Conservation (phyloP, 2,329 filamentous ascomycete genomes). For the Leptographium procerum region DNA sequence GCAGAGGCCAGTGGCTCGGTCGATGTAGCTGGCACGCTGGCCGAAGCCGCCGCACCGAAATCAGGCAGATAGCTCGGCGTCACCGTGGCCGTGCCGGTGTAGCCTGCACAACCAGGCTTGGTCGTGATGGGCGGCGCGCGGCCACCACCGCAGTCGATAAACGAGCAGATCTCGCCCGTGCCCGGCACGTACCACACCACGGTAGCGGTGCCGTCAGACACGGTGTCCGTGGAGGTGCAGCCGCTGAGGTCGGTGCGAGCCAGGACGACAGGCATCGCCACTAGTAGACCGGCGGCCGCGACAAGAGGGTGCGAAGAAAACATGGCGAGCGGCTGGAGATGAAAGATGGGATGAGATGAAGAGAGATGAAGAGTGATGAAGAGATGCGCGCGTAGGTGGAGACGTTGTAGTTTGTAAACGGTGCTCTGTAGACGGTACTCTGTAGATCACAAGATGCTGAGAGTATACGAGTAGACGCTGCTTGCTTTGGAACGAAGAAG, state of each 20-base stretch:
- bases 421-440: too few relatives aligned
- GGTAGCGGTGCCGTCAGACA: constrained; percentile 28
- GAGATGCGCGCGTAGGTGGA: not conserved
- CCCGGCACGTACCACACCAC: constrained; percentile 50
- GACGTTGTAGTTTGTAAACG: too few relatives aligned
- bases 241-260: constrained; percentile 35
- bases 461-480: too few relatives aligned
- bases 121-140: constrained; percentile 51
- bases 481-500: too few relatives aligned
- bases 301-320: not conserved
- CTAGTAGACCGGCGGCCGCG: constrained; percentile 5
- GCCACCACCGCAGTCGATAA: constrained; percentile 57
- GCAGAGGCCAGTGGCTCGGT: not conserved
- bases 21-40: not conserved
- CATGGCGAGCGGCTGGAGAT: not conserved
- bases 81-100: constrained; percentile 44
- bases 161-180: constrained; percentile 51
- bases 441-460: too few relatives aligned
- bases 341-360: not conserved
- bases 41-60: constrained; percentile 10
- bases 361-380: too few relatives aligned
- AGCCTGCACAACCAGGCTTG: constrained; percentile 47
- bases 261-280: constrained; percentile 10
- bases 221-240: constrained; percentile 28
- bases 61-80: constrained; percentile 36